Percentiles rank a stretch among this genome's conserved stretches.
Evolutionary conservation across 2,329 filamentous ascomycete genomes (phyloP).

Genomic region (Apiospora rasikravindrae): DNA sequence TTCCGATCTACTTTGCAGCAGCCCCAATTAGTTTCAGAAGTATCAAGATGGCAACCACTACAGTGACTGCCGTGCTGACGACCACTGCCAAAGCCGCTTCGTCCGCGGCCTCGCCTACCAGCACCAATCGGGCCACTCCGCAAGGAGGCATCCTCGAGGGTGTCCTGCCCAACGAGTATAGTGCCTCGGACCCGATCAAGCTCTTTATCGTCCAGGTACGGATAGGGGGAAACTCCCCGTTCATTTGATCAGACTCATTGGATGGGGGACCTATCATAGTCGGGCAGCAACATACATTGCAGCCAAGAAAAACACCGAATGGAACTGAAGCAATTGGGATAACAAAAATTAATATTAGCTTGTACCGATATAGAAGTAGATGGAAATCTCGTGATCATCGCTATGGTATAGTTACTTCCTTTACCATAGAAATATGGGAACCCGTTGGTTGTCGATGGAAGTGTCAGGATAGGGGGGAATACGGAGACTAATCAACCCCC

Average conservation of each 20-base stretch:
- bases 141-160: slow-evolving; percentile 73
- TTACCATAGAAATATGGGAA: not conserved
- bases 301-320: not conserved
- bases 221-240: not conserved
- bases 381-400: not conserved
- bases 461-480: not conserved
- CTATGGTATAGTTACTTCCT: not conserved
- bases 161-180: slow-evolving; percentile 70
- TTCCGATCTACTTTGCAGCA: too few species aligned
- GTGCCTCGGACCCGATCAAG: slow-evolving; percentile 73
- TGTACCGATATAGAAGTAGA: too few species aligned
- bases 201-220: slow-evolving; percentile 75
- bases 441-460: not conserved
- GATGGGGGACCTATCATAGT: not conserved
- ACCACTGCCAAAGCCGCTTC: slow-evolving; percentile 35
- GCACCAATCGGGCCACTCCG: slow-evolving; percentile 39
- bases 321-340: not conserved
- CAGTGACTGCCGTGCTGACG: slow-evolving; percentile 29
- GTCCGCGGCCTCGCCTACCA: slow-evolving; percentile 35
- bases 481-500: not conserved
- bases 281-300: not conserved
- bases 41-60: slow-evolving; percentile 24
- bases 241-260: not conserved
- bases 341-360: not conserved
- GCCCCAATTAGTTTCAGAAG: not conserved